A percentile compares a stretch with the other conserved stretches of the same genome.
These are phyloP conservation scores for Phascolomyces articulosus DNA, from an alignment of 371 early-diverging fungal genomes.

Conservation along the genomic window DNA sequence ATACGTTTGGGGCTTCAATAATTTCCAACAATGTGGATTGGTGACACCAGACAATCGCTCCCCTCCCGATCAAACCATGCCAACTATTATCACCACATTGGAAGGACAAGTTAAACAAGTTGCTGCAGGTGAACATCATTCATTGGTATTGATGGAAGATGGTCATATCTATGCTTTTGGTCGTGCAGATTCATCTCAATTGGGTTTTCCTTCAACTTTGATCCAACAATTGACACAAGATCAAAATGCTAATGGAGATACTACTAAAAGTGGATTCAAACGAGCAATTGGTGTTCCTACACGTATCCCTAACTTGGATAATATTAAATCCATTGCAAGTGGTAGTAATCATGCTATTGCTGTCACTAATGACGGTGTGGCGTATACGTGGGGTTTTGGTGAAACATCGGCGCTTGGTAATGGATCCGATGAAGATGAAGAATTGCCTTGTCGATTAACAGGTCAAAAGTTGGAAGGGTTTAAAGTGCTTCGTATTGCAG, in stretches of 20 bases:
- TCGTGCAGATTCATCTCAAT: slow-evolving; percentile 90
- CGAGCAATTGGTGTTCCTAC: slow-evolving; percentile 66
- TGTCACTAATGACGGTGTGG: slow-evolving; percentile 64
- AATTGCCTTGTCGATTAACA: slow-evolving; percentile 47
- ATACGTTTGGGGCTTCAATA: slow-evolving; percentile 95
- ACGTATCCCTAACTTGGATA: slow-evolving; percentile 43
- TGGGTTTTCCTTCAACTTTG: slow-evolving; percentile 70
- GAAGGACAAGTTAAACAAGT: slow-evolving; percentile 55
- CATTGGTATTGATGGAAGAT: slow-evolving; percentile 73
- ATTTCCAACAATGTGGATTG: slow-evolving; percentile 90
- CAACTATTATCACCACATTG: slow-evolving; percentile 58
- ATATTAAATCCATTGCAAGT: slow-evolving; percentile 67
- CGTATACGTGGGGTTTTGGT: slow-evolving; percentile 95
- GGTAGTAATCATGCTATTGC: slow-evolving; percentile 93
- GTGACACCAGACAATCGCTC: slow-evolving; percentile 36
- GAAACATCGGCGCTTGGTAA: slow-evolving; percentile 78
- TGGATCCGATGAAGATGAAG: slow-evolving; percentile 72
- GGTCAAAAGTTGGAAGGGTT: slow-evolving; percentile 63
- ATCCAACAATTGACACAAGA: slow-evolving; percentile 22
- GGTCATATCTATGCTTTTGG: slow-evolving; percentile 87
- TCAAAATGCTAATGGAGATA: slow-evolving; percentile 10
- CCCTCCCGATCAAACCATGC: slow-evolving; percentile 42
- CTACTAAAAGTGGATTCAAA: slow-evolving; percentile 49
- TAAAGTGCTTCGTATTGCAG: slow-evolving; percentile 59
- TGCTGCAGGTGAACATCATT: slow-evolving; percentile 92